Conservation (phyloP, 2,329 filamentous ascomycete genomes). For the Microcyclospora tardicrescens region DNA sequence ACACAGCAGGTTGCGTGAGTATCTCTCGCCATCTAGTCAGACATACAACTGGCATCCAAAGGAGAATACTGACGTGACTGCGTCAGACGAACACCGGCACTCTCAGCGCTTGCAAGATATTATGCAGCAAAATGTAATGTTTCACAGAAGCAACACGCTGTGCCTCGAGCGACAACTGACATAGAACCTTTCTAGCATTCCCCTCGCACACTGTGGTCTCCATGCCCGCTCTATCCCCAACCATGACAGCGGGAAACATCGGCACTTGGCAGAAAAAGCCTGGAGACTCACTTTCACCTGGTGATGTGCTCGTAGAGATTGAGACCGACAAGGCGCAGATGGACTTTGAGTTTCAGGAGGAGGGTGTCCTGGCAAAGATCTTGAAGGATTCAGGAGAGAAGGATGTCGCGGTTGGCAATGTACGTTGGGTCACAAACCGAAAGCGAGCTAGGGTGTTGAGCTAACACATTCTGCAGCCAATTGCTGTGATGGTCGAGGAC, state of each 20-base stretch:
- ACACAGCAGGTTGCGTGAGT: constrained; percentile 24
- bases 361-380: constrained; percentile 88
- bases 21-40: neutral
- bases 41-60: constrained; percentile 1
- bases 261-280: constrained; percentile 96
- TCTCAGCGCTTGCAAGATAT: constrained; percentile 50
- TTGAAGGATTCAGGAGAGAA: constrained; percentile 87
- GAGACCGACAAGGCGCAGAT: constrained; percentile 99
- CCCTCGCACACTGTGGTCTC: constrained; percentile 88
- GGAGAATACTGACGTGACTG: constrained; percentile 6
- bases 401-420: constrained; percentile 85
- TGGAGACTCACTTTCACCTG: constrained; percentile 74
- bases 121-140: constrained; percentile 56
- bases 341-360: constrained; percentile 99
- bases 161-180: constrained; percentile 2
- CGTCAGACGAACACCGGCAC: constrained; percentile 36
- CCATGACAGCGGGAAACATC: constrained; percentile 94
- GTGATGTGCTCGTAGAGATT: constrained; percentile 71
- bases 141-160: constrained; percentile 5
- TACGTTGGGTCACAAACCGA: constrained; percentile 40
- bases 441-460: neutral
- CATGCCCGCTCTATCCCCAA: constrained; percentile 96
- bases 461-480: constrained; percentile 51
- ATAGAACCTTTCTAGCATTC: constrained; percentile 53
- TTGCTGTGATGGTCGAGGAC: constrained; percentile 89